Evolutionary conservation across 306 rosid species (phyloP).

Genomic region (Echinosophora koreensis): DNA sequence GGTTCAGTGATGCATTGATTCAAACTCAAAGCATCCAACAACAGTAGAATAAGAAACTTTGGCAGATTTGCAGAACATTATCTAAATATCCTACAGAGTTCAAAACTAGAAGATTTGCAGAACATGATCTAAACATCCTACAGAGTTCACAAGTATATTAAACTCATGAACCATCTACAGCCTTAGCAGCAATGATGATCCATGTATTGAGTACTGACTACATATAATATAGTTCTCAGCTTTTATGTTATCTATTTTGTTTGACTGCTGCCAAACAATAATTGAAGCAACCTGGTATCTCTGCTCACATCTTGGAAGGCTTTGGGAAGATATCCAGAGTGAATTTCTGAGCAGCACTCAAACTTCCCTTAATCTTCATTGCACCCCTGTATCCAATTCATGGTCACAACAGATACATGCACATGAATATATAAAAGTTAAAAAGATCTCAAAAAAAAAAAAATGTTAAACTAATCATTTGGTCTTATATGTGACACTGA

Average conservation of each 20-base stretch:
- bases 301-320: constrained; percentile 88
- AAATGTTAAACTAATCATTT: no score
- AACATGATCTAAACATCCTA: constrained; percentile 35
- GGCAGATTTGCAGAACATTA: constrained; percentile 33
- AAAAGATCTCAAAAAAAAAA: no score
- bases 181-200: constrained; percentile 37
- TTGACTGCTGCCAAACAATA: constrained; percentile 19
- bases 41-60: constrained; percentile 21
- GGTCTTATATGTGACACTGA: no score
- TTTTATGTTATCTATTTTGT: constrained; percentile 35
- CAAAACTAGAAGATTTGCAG: not conserved
- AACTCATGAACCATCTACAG: constrained; percentile 36
- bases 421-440: constrained; percentile 14
- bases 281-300: constrained; percentile 26
- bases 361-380: constrained; percentile 88
- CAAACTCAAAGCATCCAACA: constrained; percentile 32
- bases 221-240: constrained; percentile 25
- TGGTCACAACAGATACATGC: constrained; percentile 1
- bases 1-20: constrained; percentile 21
- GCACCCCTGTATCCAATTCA: constrained; percentile 69
- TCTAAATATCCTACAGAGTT: not conserved
- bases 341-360: constrained; percentile 89
- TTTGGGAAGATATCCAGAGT: constrained; percentile 93
- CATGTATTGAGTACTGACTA: constrained; percentile 30
- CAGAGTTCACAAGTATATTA: constrained; percentile 11